Percentiles rank a stretch among this genome's conserved stretches.
Evolutionary conservation across 495 filamentous ascomycete genomes (phyloP).

Genomic region (Hypoxylon subgilvum): DNA sequence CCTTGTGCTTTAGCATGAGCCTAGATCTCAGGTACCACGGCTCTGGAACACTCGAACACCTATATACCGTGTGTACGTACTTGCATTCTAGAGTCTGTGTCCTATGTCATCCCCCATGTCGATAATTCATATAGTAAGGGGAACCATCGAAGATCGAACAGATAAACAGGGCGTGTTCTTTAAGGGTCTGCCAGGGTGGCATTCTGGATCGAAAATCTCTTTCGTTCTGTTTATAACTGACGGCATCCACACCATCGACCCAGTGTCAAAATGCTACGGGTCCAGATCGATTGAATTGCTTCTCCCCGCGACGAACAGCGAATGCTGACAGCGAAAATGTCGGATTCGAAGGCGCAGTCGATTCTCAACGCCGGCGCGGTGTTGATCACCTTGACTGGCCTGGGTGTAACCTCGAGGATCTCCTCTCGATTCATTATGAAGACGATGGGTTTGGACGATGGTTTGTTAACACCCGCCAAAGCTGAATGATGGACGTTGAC

Average conservation of each 20-base stretch:
- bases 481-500: neutral
- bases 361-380: constrained; percentile 15
- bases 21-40: constrained; percentile 9
- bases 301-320: constrained; percentile 1
- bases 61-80: too few relatives aligned
- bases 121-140: constrained; percentile 5
- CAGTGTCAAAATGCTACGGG: constrained; percentile 1
- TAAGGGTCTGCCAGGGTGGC: neutral
- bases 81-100: constrained; percentile 3
- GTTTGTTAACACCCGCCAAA: constrained; percentile 12
- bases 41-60: constrained; percentile 6
- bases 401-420: constrained; percentile 23
- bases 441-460: constrained; percentile 33
- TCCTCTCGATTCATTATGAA: constrained; percentile 21
- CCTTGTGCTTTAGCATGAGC: neutral
- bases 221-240: constrained; percentile 14
- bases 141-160: neutral
- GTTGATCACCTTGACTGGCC: constrained; percentile 22
- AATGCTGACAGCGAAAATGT: constrained; percentile 14
- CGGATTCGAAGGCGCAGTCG: constrained; percentile 1
- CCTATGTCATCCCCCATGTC: constrained; percentile 7
- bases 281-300: constrained; percentile 14
- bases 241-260: constrained; percentile 1
- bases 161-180: constrained; percentile 1
- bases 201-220: neutral